These are phyloP conservation scores for Metschnikowia cerradonensis DNA, from an alignment of 805 yeast genomes.

Conservation along the genomic window DNA sequence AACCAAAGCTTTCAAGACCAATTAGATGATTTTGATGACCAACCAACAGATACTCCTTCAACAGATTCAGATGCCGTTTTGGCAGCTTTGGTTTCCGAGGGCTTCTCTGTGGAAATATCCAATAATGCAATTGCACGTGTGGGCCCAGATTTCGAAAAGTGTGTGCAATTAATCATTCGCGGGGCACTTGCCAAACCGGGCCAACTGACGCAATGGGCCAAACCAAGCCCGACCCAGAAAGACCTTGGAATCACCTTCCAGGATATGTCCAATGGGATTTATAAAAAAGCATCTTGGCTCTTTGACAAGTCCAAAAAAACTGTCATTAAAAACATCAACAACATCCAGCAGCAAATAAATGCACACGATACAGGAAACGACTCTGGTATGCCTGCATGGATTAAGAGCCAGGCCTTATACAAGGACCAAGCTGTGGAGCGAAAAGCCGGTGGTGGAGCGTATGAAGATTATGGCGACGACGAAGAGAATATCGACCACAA, in stretches of 20 bases:
- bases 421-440: conserved; percentile 37
- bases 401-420: conserved; percentile 54
- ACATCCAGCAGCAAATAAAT: conserved; percentile 36
- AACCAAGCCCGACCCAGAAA: not conserved
- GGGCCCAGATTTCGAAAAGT: conserved; percentile 58
- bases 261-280: conserved; percentile 53
- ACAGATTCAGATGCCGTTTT: conserved; percentile 43
- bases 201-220: not conserved
- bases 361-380: conserved; percentile 12
- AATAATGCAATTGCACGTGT: conserved; percentile 54
- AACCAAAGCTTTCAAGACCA: not conserved
- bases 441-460: conserved; percentile 30
- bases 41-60: not conserved
- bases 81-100: conserved; percentile 77
- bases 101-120: conserved; percentile 62
- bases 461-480: conserved; percentile 44
- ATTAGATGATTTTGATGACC: not conserved
- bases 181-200: conserved; percentile 15
- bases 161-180: conserved; percentile 63
- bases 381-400: conserved; percentile 63
- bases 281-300: conserved; percentile 56
- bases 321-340: conserved; percentile 58
- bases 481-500: conserved; percentile 44
- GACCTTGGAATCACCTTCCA: conserved; percentile 36
- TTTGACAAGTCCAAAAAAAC: conserved; percentile 58